Base-by-base conservation (phyloP, 768 basidiomycete species). In the Mycena crocata region DNA sequence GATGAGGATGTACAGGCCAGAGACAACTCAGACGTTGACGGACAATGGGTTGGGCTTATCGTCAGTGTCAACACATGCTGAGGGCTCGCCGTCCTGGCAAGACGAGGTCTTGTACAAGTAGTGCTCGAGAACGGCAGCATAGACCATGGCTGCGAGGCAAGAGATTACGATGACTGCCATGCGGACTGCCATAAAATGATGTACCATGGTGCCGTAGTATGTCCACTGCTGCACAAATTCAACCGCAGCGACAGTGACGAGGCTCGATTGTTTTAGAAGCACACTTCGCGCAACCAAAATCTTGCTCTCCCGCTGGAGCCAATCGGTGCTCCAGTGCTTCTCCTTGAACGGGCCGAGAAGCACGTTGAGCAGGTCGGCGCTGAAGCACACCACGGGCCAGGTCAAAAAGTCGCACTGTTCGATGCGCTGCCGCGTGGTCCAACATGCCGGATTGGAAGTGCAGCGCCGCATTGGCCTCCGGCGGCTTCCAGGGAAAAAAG, bases 191-290 rank as follows among this genome's bases (percentile, higher is more conserved):
- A 21, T 17, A 5, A 13, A 14, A 34, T 5, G 6, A 1, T 15
- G 32, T 2, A 62, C 67, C 39, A 83, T 82, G 19, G 84, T 84
- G 57, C 82, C 85, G 69, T 88, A 87, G 80, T 85, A 85, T 9
- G 81, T 79, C 83, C 83, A 86, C 72, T 86, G 81, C 74, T 88
- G 86, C 51, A 84, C 83, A 45, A 88, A 85, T 69, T 87, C 86
- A 17, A 85, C 83, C 52, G 83, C 70, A 52, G 82, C 84, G 31
- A 86, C 81, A 31, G 84, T 67, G 81, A 82, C 83, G 42, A 98
- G n/a, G n/a, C n/a, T n/a, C n/a, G n/a, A n/a, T n/a, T n/a, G n/a
- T n/a, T n/a, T n/a, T n/a, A n/a, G n/a, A n/a, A n/a, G n/a, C n/a
- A n/a, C n/a, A n/a, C n/a, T n/a, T n/a, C n/a, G n/a, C n/a, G n/a